Evolutionary conservation across 1,139 yeast genomes (phyloP), one percentile per base, ranked within the genome.

Genomic region (Candida pseudoviswanathii): DNA sequence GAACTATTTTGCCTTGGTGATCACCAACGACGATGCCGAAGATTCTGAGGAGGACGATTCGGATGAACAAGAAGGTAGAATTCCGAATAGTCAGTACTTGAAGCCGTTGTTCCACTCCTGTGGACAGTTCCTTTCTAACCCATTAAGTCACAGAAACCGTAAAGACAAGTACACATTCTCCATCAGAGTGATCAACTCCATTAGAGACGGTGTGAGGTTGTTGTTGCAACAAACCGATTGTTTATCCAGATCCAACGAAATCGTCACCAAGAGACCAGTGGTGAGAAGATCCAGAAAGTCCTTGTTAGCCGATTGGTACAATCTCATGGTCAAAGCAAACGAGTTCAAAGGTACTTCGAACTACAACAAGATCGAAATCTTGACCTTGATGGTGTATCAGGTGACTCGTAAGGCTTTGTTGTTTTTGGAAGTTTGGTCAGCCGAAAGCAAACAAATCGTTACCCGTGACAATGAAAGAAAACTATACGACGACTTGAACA

Each of bases 221-320:
- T 70, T 92, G 46, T 73, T 94, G 33, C 90, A 86, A 56, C 80
- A 83, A 48, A 89, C 97, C 0, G 87, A 89, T 51, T 89, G 97
- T 63, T 80, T 94, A 29, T 89, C 96, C 1, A 76, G 97, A 55
- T 86, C 95, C 11, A 86, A 90, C 53, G 85, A 84, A 41, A 78
- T 89, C 39, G 96, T 92, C 3, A 82, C 85, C 53, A 78, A 81
- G 52, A 78, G 85, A 43, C 89, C 91, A 3, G 67, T 81, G 5
- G 84, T 94, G 21, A 75, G 95, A 47, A 85, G 82, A 57, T 78
- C 87, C 51, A 78, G 99, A 57, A 92, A 92, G 66, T 77, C 85
- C 22, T 71, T 94, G 51, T 79, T 94, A 42, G 92, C 96, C 0
- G 97, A 92, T 62, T 88, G 97, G 87, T 92, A 95, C 49, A 87